Evolutionary conservation across 441 rosid genomes (phyloP).

Genomic region (Geranium incanum): DNA sequence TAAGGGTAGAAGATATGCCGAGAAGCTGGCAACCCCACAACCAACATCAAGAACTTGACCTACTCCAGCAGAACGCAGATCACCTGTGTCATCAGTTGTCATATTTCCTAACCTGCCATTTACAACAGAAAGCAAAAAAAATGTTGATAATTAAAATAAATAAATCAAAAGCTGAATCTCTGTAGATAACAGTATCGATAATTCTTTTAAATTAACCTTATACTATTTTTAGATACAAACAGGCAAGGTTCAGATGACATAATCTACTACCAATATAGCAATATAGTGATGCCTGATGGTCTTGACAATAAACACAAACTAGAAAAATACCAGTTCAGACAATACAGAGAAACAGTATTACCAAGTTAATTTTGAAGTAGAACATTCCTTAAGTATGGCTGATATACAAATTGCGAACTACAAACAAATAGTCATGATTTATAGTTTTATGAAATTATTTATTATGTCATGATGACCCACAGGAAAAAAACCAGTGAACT

Average conservation of each 20-base stretch:
- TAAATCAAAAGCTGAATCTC: not conserved
- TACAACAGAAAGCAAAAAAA: slow-evolving; percentile 10
- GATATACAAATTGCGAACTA: not conserved
- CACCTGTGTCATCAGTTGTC: slow-evolving; percentile 67
- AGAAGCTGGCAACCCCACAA: slow-evolving; percentile 96
- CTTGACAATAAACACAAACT: not conserved
- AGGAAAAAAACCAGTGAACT: not conserved
- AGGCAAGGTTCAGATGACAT: not conserved
- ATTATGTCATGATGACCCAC: not conserved
- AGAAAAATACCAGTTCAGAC: not conserved
- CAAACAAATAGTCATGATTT: not conserved
- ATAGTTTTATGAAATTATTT: not conserved
- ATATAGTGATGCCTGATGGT: not conserved
- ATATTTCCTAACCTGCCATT: slow-evolving; percentile 68
- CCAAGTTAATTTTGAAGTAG: not conserved
- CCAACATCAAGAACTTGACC: slow-evolving; percentile 89
- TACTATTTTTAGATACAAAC: not conserved
- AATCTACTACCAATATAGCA: not conserved
- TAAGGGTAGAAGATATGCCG: slow-evolving; percentile 80
- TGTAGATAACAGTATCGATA: not conserved
- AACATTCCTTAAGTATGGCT: not conserved
- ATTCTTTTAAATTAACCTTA: not conserved
- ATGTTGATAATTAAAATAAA: not conserved
- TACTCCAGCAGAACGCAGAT: slow-evolving; percentile 77
- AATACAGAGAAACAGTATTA: not conserved